Conservation (phyloP, 176 grass and related monocot genomes). For the Canna indica region DNA sequence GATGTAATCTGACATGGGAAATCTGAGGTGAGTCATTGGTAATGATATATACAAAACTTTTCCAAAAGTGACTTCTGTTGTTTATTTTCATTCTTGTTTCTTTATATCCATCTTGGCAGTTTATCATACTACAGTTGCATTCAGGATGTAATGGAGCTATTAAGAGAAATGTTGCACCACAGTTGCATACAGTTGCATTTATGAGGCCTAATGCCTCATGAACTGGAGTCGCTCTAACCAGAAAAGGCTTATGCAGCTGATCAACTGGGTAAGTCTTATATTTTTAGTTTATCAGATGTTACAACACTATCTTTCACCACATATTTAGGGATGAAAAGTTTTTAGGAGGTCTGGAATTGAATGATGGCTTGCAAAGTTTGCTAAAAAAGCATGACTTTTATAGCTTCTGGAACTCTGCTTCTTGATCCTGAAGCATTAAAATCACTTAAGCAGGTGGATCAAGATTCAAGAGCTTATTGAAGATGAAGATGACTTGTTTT, state of each 20-base stretch:
- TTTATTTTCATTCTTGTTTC: neutral
- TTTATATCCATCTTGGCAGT: too few species aligned
- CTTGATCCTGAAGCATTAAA: slow-evolving; percentile 28
- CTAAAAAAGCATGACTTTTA: slow-evolving; percentile 55
- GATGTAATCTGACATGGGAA: slow-evolving; percentile 42
- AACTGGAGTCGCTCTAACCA: slow-evolving; percentile 67
- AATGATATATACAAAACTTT: neutral
- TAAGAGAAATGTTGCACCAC: slow-evolving; percentile 78
- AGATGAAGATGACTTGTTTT: slow-evolving; percentile 31
- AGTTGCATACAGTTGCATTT: too few species aligned
- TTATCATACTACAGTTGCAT: slow-evolving; percentile 65
- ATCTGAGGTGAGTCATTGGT: slow-evolving; percentile 47
- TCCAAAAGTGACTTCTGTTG: neutral
- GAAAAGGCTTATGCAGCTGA: slow-evolving; percentile 63
- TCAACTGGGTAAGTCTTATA: slow-evolving; percentile 66
- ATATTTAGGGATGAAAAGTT: slow-evolving; percentile 58
- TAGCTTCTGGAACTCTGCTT: slow-evolving; percentile 44
- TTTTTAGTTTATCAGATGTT: too few species aligned
- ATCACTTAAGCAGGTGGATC: slow-evolving; percentile 14
- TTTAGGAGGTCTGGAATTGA: slow-evolving; percentile 68
- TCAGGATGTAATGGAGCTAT: slow-evolving; percentile 55
- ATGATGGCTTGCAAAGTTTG: slow-evolving; percentile 63
- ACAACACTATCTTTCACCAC: neutral
- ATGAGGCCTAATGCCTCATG: too few species aligned
- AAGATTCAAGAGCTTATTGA: slow-evolving; percentile 20